phyloP scores from a whole-genome alignment of 2,329 filamentous ascomycete species.

The Orbilia brochopaga region DNA sequence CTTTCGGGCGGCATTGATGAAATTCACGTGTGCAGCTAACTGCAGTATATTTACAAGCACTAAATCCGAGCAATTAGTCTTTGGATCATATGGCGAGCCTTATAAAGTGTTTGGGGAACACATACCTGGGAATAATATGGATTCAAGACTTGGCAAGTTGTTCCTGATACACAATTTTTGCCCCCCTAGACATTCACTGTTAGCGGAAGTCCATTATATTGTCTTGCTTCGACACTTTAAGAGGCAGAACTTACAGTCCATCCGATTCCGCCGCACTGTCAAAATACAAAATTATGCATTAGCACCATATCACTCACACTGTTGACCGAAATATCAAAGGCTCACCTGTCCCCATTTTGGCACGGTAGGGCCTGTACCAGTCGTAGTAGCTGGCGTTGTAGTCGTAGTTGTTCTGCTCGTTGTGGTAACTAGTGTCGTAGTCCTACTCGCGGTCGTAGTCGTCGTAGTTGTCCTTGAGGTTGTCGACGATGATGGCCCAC shows the following conservation, averaged over 20 bases:
- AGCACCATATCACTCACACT: neutral
- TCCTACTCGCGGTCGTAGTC: neutral
- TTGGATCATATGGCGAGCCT: no score
- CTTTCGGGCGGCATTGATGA: no score
- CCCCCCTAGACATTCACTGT: slow-evolving; percentile 7
- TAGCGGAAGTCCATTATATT: neutral
- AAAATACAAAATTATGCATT: neutral
- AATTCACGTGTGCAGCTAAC: no score
- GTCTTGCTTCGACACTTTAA: neutral
- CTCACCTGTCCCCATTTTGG: slow-evolving; percentile 17
- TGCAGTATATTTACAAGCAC: no score
- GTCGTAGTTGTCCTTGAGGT: slow-evolving; percentile 17
- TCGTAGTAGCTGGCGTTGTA: slow-evolving; percentile 23
- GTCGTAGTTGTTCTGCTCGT: slow-evolving; percentile 5
- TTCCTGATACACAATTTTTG: slow-evolving; percentile 33
- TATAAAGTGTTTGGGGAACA: neutral
- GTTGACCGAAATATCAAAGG: slow-evolving; percentile 16
- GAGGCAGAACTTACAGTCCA: slow-evolving; percentile 40
- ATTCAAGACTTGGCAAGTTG: slow-evolving; percentile 45
- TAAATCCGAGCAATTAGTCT: no score
- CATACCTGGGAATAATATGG: slow-evolving; percentile 49
- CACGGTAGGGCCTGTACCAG: slow-evolving; percentile 12
- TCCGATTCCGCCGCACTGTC: slow-evolving; percentile 50
- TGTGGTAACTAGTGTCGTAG: neutral
- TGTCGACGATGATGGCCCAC: slow-evolving; percentile 20